Evolutionary conservation across 2,329 filamentous ascomycete genomes (phyloP).

Genomic region (Fusarium pseudoanthophilum): DNA sequence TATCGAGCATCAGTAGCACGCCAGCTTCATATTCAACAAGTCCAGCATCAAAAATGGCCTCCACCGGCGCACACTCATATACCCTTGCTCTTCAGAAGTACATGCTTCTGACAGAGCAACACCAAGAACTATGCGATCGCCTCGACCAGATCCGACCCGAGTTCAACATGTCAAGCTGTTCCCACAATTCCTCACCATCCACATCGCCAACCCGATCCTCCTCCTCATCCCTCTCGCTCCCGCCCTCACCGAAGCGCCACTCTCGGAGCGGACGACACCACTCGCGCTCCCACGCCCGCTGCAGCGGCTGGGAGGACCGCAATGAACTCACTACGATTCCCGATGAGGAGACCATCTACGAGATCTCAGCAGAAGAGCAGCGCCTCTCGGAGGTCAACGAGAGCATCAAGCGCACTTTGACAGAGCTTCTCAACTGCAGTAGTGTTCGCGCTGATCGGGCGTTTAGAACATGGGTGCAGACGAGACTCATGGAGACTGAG

Average conservation of each 20-base stretch:
- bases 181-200: conserved; percentile 62
- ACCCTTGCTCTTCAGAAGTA: conserved; percentile 65
- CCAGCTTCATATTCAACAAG: conserved; percentile 2
- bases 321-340: conserved; percentile 54
- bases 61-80: conserved; percentile 47
- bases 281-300: conserved; percentile 45
- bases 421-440: conserved; percentile 70
- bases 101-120: conserved; percentile 63
- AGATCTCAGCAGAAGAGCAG: conserved; percentile 64
- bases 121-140: conserved; percentile 62
- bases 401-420: conserved; percentile 69
- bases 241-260: conserved; percentile 59
- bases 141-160: conserved; percentile 63
- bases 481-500: conserved; percentile 69
- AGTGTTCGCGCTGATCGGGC: conserved; percentile 61
- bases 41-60: conserved; percentile 45
- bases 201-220: conserved; percentile 69
- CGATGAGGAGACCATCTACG: conserved; percentile 60
- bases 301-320: conserved; percentile 49
- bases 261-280: conserved; percentile 48
- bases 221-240: conserved; percentile 59
- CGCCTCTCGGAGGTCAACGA: conserved; percentile 68
- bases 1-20: conserved; percentile 22
- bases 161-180: conserved; percentile 48
- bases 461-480: conserved; percentile 69